Evolutionary conservation across 2,329 filamentous ascomycete genomes (phyloP).

Genomic region (Diaporthe citriasiana): DNA sequence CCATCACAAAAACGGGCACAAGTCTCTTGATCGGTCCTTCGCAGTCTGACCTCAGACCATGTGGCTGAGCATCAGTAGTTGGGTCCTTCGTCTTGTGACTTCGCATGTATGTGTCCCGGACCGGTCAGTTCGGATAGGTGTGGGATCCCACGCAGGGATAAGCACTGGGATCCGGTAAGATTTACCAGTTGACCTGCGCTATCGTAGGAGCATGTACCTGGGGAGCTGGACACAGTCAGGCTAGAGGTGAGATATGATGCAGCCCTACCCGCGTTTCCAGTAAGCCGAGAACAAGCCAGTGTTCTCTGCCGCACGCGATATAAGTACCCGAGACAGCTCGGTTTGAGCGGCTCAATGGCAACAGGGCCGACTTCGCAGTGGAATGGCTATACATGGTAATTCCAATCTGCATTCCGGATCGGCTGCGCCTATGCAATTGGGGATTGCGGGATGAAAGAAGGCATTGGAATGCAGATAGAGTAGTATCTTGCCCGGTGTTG

Average conservation of each 20-base stretch:
- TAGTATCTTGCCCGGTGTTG: too few relatives aligned
- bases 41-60: slow-evolving; percentile 26
- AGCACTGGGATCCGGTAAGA: not conserved
- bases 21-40: not conserved
- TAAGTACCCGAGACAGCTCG: not conserved
- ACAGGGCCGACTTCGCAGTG: too few relatives aligned
- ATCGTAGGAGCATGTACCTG: not conserved
- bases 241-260: not conserved
- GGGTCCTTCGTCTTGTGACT: not conserved
- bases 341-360: not conserved
- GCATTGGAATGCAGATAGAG: not conserved
- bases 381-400: not conserved
- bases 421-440: not conserved
- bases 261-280: slow-evolving; percentile 17
- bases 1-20: not conserved
- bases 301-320: not conserved
- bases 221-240: not conserved
- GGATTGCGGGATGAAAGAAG: not conserved
- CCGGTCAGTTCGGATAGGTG: not conserved
- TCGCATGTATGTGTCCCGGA: not conserved
- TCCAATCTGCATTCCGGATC: not conserved
- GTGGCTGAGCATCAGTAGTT: slow-evolving; percentile 1
- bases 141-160: not conserved
- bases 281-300: not conserved
- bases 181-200: not conserved